These are phyloP conservation scores for Leccinum pellstonianum DNA, from an alignment of 768 basidiomycete species.

Conservation along the genomic window DNA sequence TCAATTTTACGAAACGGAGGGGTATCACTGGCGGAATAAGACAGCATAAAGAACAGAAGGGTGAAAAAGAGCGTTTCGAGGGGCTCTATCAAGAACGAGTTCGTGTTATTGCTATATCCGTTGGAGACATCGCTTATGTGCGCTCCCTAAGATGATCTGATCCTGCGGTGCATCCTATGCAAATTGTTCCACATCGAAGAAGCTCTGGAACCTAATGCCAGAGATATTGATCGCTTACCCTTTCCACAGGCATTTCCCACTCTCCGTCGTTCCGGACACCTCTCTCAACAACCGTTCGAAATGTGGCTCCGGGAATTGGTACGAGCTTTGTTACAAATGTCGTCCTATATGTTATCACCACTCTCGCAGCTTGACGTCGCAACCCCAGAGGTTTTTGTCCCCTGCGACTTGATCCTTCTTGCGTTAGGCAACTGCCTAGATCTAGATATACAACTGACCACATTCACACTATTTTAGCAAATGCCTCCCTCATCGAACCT, in stretches of 20 bases:
- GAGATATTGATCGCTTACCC: conserved; percentile 35
- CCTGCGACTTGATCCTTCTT: too few relatives aligned
- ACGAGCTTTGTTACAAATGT: too few relatives aligned
- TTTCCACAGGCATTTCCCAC: too few relatives aligned
- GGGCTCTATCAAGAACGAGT: conserved; percentile 72
- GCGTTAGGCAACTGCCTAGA: too few relatives aligned
- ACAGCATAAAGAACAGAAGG: conserved; percentile 96
- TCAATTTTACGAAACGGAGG: conserved; percentile 91
- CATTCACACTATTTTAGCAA: background rate
- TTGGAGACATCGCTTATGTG: conserved; percentile 5
- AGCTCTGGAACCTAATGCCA: conserved; percentile 70
- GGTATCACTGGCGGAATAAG: conserved; percentile 94
- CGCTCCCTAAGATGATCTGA: conserved; percentile 65
- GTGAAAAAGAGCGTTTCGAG: conserved; percentile 88
- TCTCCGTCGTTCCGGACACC: too few relatives aligned
- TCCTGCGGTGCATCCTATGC: conserved; percentile 80
- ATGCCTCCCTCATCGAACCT: background rate
- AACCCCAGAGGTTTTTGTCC: too few relatives aligned
- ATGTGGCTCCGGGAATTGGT: too few relatives aligned
- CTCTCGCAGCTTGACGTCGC: too few relatives aligned
- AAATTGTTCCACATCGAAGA: conserved; percentile 89
- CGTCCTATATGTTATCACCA: too few relatives aligned
- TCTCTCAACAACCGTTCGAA: too few relatives aligned
- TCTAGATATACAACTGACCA: too few relatives aligned
- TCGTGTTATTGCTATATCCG: conserved; percentile 21